phyloP scores from a whole-genome alignment of 192 early-diverging fungal species.

The Mortierella antarctica region DNA sequence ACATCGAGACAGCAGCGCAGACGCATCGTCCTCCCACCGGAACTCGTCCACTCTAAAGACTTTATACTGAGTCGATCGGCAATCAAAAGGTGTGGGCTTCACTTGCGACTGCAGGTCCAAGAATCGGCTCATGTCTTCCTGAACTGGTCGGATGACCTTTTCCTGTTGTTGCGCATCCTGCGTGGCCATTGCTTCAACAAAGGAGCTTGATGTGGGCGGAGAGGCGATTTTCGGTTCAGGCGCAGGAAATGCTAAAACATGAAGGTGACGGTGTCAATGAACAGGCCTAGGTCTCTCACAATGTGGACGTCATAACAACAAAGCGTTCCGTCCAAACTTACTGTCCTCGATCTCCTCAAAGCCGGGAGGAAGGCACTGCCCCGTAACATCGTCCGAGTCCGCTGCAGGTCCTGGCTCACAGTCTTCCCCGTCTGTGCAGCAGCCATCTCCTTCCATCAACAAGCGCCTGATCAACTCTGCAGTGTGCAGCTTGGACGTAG shows the following conservation, averaged over 20 bases:
- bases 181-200: slow-evolving; percentile 2
- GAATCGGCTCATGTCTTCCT: slow-evolving; percentile 62
- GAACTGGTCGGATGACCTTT: slow-evolving; percentile 39
- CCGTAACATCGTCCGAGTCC: slow-evolving; percentile 8
- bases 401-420: slow-evolving; percentile 9
- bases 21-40: slow-evolving; percentile 69
- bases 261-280: neutral
- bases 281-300: neutral
- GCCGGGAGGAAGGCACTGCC: slow-evolving; percentile 34
- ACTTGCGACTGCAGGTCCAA: slow-evolving; percentile 44
- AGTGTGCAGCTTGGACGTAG: slow-evolving; percentile 41
- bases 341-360: slow-evolving; percentile 53
- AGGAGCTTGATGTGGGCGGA: slow-evolving; percentile 25
- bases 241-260: slow-evolving; percentile 36
- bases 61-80: slow-evolving; percentile 35
- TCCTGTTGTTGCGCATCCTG: slow-evolving; percentile 22
- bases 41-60: slow-evolving; percentile 64
- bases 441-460: slow-evolving; percentile 16
- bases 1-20: slow-evolving; percentile 57
- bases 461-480: slow-evolving; percentile 47
- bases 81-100: slow-evolving; percentile 50
- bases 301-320: neutral
- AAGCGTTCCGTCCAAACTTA: slow-evolving; percentile 3
- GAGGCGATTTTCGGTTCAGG: slow-evolving; percentile 34
- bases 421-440: slow-evolving; percentile 28